phyloP scores from a whole-genome alignment of 495 filamentous ascomycete species.

The Hypoxylon intermedium region DNA sequence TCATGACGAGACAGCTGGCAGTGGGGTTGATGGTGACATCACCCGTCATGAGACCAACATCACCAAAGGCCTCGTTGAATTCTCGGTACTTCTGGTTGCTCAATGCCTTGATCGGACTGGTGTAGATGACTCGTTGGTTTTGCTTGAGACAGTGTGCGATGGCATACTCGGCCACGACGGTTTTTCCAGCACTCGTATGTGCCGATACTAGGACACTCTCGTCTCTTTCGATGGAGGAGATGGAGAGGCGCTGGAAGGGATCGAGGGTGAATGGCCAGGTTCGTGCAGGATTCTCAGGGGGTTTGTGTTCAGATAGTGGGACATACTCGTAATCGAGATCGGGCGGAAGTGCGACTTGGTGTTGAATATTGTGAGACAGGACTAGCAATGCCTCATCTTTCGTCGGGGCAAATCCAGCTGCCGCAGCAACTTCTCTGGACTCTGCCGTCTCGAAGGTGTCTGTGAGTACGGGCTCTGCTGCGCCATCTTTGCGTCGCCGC shows the following conservation, averaged over 20 bases:
- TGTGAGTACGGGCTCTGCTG: slow-evolving; percentile 82
- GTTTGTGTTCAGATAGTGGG: slow-evolving; percentile 87
- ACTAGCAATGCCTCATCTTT: slow-evolving; percentile 70
- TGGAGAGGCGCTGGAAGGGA: slow-evolving; percentile 93
- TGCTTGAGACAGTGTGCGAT: slow-evolving; percentile 96
- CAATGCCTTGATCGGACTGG: slow-evolving; percentile 96
- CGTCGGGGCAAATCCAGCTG: slow-evolving; percentile 78
- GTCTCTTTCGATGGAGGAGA: slow-evolving; percentile 89
- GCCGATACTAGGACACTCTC: slow-evolving; percentile 97
- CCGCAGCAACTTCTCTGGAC: slow-evolving; percentile 83
- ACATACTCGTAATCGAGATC: slow-evolving; percentile 84
- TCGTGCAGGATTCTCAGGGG: slow-evolving; percentile 82
- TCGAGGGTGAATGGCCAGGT: slow-evolving; percentile 89
- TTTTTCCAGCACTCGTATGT: slow-evolving; percentile 97
- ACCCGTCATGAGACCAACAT: slow-evolving; percentile 97
- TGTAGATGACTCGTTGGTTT: slow-evolving; percentile 98
- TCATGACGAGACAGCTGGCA: slow-evolving; percentile 98
- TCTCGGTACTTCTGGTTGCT: slow-evolving; percentile 99
- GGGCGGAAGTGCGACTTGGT: slow-evolving; percentile 93
- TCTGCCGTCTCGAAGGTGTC: slow-evolving; percentile 97
- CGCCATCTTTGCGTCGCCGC: slow-evolving; percentile 74
- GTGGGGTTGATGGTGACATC: slow-evolving; percentile 99
- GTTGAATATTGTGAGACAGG: slow-evolving; percentile 94
- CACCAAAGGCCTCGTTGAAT: slow-evolving; percentile 92
- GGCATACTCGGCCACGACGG: slow-evolving; percentile 96